Conservation (phyloP, 2,329 filamentous ascomycete species). For the Erysiphe pulchra region DNA sequence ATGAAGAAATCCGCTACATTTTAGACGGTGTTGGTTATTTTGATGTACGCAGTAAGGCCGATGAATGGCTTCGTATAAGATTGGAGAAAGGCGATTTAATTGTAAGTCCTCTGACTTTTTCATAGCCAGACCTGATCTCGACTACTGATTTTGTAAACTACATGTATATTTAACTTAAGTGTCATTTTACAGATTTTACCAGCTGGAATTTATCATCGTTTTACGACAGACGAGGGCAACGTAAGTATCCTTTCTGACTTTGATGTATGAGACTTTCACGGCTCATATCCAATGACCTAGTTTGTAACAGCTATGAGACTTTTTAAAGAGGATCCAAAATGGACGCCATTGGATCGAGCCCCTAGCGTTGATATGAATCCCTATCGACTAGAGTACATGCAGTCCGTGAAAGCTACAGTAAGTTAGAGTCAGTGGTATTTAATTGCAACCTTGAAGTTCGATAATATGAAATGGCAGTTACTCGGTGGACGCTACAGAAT, state of each 20-base stretch:
- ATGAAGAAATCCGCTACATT: conserved; percentile 95
- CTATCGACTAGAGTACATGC: conserved; percentile 54
- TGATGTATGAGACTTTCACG: background rate
- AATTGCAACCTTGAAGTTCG: too few relatives aligned
- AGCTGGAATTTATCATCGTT: conserved; percentile 88
- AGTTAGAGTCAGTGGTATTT: too few relatives aligned
- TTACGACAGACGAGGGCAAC: conserved; percentile 79
- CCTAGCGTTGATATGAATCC: conserved; percentile 53
- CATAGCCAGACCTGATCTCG: background rate
- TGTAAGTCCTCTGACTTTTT: conserved; percentile 5
- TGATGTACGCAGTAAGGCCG: conserved; percentile 59
- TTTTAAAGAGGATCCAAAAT: conserved; percentile 97
- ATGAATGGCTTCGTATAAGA: conserved; percentile 71
- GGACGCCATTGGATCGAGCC: conserved; percentile 74
- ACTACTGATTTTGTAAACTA: too few relatives aligned
- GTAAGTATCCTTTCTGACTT: conserved; percentile 25
- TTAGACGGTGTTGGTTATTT: conserved; percentile 75
- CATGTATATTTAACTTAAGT: too few relatives aligned
- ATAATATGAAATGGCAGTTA: too few relatives aligned
- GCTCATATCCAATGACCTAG: conserved; percentile 19
- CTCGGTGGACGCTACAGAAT: too few relatives aligned
- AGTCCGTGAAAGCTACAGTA: background rate
- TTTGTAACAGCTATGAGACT: conserved; percentile 89
- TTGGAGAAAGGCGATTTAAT: conserved; percentile 76
- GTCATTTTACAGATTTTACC: conserved; percentile 37